A percentile compares a stretch with the other conserved stretches of the same genome.
phyloP scores from a whole-genome alignment of 2,329 filamentous ascomycete species.

The Colletotrichum sidae region DNA sequence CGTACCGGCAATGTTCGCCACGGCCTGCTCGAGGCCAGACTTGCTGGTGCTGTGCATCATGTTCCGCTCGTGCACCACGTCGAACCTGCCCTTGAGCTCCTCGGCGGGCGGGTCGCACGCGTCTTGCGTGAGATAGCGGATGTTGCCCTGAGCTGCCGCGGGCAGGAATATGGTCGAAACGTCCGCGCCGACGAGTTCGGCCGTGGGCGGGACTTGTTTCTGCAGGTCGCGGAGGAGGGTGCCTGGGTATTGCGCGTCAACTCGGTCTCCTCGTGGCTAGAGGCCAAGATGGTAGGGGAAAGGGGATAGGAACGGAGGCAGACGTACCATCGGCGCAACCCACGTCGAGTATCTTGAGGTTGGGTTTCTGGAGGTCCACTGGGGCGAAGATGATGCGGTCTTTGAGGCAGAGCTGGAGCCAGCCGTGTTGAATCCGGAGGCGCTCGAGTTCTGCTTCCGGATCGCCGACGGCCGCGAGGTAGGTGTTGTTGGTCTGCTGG shows the following conservation, averaged over 20 bases:
- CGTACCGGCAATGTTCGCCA: slow-evolving; percentile 23
- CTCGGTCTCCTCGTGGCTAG: background rate
- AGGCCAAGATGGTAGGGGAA: background rate
- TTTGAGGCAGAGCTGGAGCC: slow-evolving; percentile 31
- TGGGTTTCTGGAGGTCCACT: slow-evolving; percentile 27
- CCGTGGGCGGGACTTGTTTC: slow-evolving; percentile 32
- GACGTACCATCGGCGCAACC: slow-evolving; percentile 38
- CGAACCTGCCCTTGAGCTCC: slow-evolving; percentile 18
- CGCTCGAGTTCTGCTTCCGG: slow-evolving; percentile 38
- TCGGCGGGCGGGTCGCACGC: slow-evolving; percentile 19
- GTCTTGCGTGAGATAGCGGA: slow-evolving; percentile 31
- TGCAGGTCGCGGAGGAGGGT: slow-evolving; percentile 36
- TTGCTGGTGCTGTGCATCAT: slow-evolving; percentile 21
- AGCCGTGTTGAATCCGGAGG: slow-evolving; percentile 34
- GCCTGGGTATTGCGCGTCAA: slow-evolving; percentile 20
- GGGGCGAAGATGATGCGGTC: slow-evolving; percentile 34
- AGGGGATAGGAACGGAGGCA: too few relatives aligned
- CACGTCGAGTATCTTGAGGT: slow-evolving; percentile 35
- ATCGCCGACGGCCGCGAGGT: slow-evolving; percentile 21
- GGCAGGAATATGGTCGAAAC: slow-evolving; percentile 33
- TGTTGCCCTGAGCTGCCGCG: slow-evolving; percentile 28
- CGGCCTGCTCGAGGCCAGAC: slow-evolving; percentile 19
- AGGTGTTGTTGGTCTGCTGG: background rate
- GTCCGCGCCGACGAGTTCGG: slow-evolving; percentile 36
- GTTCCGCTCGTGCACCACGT: slow-evolving; percentile 33